Evolutionary conservation across 2,329 filamentous ascomycete species (phyloP).

Genomic region (Paecilomyces fulvus): DNA sequence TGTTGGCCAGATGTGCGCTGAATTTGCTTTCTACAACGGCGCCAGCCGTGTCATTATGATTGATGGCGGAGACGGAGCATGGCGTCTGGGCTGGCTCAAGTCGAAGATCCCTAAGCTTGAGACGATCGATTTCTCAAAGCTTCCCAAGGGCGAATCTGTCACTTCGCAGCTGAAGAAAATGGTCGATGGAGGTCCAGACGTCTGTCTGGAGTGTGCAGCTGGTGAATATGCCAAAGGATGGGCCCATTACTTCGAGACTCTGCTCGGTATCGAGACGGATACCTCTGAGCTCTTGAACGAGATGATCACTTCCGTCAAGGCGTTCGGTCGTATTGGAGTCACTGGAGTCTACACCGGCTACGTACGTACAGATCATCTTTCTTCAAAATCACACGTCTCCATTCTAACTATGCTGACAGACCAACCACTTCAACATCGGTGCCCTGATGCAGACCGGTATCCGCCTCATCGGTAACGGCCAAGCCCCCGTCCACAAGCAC

Average conservation of each 20-base stretch:
- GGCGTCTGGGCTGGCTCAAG: slow-evolving; percentile 61
- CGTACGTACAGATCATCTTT: slow-evolving; percentile 27
- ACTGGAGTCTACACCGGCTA: slow-evolving; percentile 62
- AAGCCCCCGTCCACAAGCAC: slow-evolving; percentile 71
- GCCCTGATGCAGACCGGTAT: slow-evolving; percentile 82
- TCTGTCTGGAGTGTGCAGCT: slow-evolving; percentile 59
- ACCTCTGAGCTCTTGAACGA: slow-evolving; percentile 58
- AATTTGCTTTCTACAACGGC: slow-evolving; percentile 60
- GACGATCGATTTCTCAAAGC: slow-evolving; percentile 59
- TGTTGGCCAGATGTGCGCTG: slow-evolving; percentile 70
- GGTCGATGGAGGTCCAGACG: slow-evolving; percentile 65
- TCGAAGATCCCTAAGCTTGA: slow-evolving; percentile 57
- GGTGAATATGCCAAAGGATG: slow-evolving; percentile 57
- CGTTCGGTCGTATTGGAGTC: slow-evolving; percentile 59
- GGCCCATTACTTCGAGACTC: slow-evolving; percentile 52
- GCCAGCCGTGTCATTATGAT: slow-evolving; percentile 70
- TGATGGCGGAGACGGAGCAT: slow-evolving; percentile 56
- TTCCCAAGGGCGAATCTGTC: slow-evolving; percentile 56
- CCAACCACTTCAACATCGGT: slow-evolving; percentile 76
- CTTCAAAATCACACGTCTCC: neutral
- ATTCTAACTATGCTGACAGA: slow-evolving; percentile 34
- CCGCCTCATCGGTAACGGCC: slow-evolving; percentile 62
- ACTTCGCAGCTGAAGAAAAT: slow-evolving; percentile 66
- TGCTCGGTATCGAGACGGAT: slow-evolving; percentile 68
- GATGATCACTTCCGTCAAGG: slow-evolving; percentile 46